Percentiles rank a stretch among this genome's conserved stretches.
These are phyloP conservation scores for Salvia splendens DNA, from an alignment of 257 asterid species.

Conservation along the genomic window DNA sequence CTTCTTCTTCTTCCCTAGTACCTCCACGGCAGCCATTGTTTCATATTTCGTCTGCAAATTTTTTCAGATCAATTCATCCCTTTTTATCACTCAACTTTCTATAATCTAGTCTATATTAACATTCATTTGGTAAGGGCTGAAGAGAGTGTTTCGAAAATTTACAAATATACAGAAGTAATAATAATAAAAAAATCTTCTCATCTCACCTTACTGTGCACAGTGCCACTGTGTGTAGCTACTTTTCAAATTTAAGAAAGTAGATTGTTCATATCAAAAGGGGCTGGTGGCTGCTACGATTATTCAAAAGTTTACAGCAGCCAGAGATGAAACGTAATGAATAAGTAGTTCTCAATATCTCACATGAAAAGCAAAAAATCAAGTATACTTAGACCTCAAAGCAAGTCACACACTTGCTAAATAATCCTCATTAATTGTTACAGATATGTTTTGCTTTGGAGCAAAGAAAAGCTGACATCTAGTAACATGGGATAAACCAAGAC, in stretches of 20 bases:
- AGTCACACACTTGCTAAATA: conserved; percentile 29
- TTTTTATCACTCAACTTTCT: no score
- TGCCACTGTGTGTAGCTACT: background rate
- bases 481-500: conserved; percentile 29
- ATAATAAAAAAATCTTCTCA: no score
- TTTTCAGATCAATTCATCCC: no score
- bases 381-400: conserved; percentile 49
- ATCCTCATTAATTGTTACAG: conserved; percentile 28
- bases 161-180: no score
- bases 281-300: conserved; percentile 25
- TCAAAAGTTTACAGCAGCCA: conserved; percentile 11
- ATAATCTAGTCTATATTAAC: no score
- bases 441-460: conserved; percentile 22
- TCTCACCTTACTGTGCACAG: no score
- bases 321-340: conserved; percentile 28
- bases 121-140: no score
- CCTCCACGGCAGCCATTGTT: no score
- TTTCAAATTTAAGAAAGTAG: conserved; percentile 14
- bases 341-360: conserved; percentile 3
- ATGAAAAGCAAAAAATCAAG: conserved; percentile 34
- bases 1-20: no score
- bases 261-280: background rate
- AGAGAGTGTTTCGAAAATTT: no score
- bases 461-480: conserved; percentile 26
- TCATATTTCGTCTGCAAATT: no score